These are phyloP conservation scores for Cladosporium velox DNA, from an alignment of 2,329 filamentous ascomycete genomes.

Conservation along the genomic window DNA sequence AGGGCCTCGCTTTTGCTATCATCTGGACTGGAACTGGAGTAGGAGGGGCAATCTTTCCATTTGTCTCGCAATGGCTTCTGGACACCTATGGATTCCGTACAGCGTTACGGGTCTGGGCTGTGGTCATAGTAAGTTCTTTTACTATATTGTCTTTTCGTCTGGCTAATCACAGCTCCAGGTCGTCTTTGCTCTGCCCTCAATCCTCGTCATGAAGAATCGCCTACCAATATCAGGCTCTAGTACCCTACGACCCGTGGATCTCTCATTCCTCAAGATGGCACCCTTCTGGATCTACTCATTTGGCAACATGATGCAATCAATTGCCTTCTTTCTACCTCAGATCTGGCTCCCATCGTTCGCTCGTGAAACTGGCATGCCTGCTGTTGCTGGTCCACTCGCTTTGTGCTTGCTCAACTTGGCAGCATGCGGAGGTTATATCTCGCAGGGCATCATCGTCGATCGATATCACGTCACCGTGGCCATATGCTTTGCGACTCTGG, in stretches of 20 bases:
- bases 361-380: constrained; percentile 39
- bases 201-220: constrained; percentile 25
- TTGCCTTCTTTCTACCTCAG: constrained; percentile 48
- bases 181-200: constrained; percentile 24
- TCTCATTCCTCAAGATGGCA: constrained; percentile 39
- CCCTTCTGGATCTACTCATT: constrained; percentile 48
- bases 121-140: constrained; percentile 35
- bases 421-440: constrained; percentile 41
- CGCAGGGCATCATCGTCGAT: constrained; percentile 44
- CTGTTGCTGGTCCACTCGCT: constrained; percentile 40
- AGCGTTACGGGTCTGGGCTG: constrained; percentile 47
- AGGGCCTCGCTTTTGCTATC: constrained; percentile 55
- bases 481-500: constrained; percentile 42
- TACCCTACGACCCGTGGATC: constrained; percentile 34
- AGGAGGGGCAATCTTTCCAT: constrained; percentile 48
- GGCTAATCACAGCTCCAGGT: constrained; percentile 1
- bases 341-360: constrained; percentile 48
- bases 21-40: constrained; percentile 49
- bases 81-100: constrained; percentile 47
- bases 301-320: constrained; percentile 43
- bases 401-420: constrained; percentile 45
- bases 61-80: constrained; percentile 47
- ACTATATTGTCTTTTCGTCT: no score
- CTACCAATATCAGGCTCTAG: constrained; percentile 25
- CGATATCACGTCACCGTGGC: constrained; percentile 43